Conservation (phyloP, 179 eudicot genomes). For the Pouteria campechiana region DNA sequence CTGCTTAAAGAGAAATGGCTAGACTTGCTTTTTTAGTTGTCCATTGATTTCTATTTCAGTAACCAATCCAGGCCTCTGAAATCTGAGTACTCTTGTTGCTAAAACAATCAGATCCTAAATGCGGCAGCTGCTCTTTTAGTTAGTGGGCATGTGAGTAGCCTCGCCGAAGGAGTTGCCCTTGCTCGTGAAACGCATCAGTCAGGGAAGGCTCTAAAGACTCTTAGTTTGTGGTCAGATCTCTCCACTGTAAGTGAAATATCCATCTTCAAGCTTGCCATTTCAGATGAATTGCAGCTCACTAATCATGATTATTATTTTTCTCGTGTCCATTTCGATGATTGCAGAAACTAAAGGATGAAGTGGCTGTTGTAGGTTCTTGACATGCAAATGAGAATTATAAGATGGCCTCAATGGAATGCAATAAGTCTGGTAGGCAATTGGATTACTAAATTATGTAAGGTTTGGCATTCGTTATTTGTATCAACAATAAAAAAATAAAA, state of each 20-base stretch:
- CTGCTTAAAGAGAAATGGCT: not conserved
- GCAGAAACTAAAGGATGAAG: no score
- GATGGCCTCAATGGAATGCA: no score
- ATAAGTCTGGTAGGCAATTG: no score
- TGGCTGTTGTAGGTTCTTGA: no score
- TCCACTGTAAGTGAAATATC: constrained; percentile 46
- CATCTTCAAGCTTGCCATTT: no score
- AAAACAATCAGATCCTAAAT: constrained; percentile 51
- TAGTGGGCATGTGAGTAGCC: constrained; percentile 42
- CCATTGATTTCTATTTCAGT: not conserved
- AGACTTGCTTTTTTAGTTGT: not conserved
- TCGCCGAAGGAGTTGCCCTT: constrained; percentile 66
- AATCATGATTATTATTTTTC: no score
- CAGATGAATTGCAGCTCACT: no score
- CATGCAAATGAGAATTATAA: no score
- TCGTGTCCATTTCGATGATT: no score
- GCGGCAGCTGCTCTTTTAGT: constrained; percentile 92
- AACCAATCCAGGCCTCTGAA: not conserved
- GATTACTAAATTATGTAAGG: no score
- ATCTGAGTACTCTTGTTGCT: not conserved
- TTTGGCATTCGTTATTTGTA: no score
- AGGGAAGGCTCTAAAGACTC: constrained; percentile 64
- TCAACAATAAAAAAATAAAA: no score
- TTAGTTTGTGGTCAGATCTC: constrained; percentile 51
- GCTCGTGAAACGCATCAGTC: constrained; percentile 75